Conservation (phyloP, 73 alveolate species). For the Urostyla sp. region DNA sequence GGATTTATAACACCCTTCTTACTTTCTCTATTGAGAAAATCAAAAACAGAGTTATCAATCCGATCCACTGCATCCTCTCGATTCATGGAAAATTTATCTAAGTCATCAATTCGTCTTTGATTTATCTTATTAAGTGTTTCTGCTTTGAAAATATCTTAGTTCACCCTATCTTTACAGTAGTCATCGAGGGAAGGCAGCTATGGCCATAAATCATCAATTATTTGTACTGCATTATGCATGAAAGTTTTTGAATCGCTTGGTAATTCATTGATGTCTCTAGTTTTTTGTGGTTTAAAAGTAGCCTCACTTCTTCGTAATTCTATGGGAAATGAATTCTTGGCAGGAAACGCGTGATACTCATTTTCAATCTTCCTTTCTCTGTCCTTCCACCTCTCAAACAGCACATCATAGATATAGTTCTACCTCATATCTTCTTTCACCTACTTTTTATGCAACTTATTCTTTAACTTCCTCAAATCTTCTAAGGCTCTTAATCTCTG, state of each 20-base stretch:
- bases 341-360: conserved; percentile 44
- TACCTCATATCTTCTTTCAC: conserved; percentile 68
- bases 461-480: conserved; percentile 35
- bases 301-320: conserved; percentile 54
- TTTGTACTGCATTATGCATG: not conserved
- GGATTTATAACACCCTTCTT: conserved; percentile 6
- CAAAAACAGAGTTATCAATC: conserved; percentile 37
- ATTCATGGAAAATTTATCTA: conserved; percentile 44
- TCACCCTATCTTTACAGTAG: conserved; percentile 23
- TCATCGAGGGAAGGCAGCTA: conserved; percentile 46
- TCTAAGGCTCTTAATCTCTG: conserved; percentile 59
- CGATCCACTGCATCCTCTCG: conserved; percentile 63
- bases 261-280: conserved; percentile 29
- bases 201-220: conserved; percentile 58
- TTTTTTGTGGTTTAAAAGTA: conserved; percentile 4
- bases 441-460: conserved; percentile 51
- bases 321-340: conserved; percentile 48
- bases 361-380: conserved; percentile 51
- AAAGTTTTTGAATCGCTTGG: conserved; percentile 35
- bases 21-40: conserved; percentile 61
- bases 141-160: conserved; percentile 54
- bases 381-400: conserved; percentile 66
- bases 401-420: conserved; percentile 61
- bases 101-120: conserved; percentile 49
- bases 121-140: conserved; percentile 56